Evolutionary conservation across 768 basidiomycete species (phyloP).

Genomic region (Pholiota conissans): DNA sequence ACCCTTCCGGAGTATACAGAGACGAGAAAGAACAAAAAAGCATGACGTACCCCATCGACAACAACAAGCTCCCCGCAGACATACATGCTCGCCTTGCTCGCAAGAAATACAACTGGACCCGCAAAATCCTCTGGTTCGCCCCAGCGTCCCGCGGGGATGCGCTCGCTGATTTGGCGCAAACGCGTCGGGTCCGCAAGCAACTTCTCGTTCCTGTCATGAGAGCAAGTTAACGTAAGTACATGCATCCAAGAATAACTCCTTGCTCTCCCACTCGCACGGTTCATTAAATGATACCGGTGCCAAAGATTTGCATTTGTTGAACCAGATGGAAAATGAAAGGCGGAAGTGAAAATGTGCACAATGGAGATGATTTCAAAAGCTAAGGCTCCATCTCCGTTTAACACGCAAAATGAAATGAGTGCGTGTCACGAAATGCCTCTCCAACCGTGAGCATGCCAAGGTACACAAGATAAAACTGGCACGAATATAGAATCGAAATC

Average conservation of each 20-base stretch:
- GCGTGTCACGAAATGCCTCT: too few species aligned
- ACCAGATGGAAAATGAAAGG: constrained; percentile 1
- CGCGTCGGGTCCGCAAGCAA: constrained; percentile 60
- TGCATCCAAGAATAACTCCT: background rate
- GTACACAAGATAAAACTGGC: background rate
- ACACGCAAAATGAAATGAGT: background rate
- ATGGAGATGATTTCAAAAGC: background rate
- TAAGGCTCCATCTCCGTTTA: background rate
- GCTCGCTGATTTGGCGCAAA: constrained; percentile 68
- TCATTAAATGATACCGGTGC: background rate
- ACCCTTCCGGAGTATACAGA: background rate
- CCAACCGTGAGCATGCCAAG: background rate
- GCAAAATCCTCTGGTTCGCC: constrained; percentile 72
- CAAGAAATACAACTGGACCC: constrained; percentile 71
- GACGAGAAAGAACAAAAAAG: background rate
- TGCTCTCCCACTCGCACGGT: background rate
- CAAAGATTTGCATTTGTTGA: background rate
- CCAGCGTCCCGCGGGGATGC: constrained; percentile 75
- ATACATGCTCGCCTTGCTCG: constrained; percentile 68
- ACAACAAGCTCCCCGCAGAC: constrained; percentile 71
- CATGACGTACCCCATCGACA: constrained; percentile 61
- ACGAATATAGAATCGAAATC: constrained; percentile 7
- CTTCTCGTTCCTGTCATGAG: constrained; percentile 42
- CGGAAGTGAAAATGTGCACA: background rate
- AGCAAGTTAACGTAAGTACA: background rate